These are phyloP conservation scores for Cyberlindnera bimundalis DNA, from an alignment of 805 yeast species.

Conservation along the genomic window DNA sequence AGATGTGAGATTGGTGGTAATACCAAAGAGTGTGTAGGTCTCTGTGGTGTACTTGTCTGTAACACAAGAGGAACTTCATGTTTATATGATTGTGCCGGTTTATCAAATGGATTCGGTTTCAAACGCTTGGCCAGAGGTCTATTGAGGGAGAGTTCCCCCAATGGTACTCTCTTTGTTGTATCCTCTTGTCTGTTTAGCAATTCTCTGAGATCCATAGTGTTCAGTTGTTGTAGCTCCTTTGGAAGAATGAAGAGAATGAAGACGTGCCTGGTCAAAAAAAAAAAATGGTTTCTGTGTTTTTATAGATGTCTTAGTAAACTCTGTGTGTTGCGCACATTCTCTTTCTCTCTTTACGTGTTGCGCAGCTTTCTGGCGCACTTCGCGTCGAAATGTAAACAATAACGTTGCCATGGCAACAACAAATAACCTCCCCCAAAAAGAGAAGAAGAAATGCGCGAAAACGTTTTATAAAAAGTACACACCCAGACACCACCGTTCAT, in stretches of 20 bases:
- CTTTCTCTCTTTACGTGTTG: background rate
- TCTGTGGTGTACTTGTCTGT: conserved; percentile 8
- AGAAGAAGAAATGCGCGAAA: background rate
- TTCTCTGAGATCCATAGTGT: conserved; percentile 30
- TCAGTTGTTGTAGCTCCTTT: no score
- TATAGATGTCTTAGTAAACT: no score
- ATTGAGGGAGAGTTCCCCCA: conserved; percentile 12
- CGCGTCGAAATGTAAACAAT: conserved; percentile 5
- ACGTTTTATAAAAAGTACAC: background rate
- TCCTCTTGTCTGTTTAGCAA: conserved; percentile 15
- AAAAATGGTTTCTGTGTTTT: no score
- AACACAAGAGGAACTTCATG: background rate
- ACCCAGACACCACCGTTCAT: conserved; percentile 8
- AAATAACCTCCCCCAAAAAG: background rate
- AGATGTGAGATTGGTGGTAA: conserved; percentile 16
- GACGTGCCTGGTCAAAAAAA: conserved; percentile 17
- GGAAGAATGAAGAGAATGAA: no score
- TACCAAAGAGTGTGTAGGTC: background rate
- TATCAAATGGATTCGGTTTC: conserved; percentile 2
- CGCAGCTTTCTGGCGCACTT: background rate
- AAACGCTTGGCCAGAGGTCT: conserved; percentile 2
- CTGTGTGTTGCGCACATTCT: conserved; percentile 1
- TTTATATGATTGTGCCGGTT: background rate
- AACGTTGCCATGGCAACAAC: background rate
- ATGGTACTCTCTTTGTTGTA: conserved; percentile 9